Evolutionary conservation across 169 alveolate species (phyloP).

Genomic region (Plasmodium inui): DNA sequence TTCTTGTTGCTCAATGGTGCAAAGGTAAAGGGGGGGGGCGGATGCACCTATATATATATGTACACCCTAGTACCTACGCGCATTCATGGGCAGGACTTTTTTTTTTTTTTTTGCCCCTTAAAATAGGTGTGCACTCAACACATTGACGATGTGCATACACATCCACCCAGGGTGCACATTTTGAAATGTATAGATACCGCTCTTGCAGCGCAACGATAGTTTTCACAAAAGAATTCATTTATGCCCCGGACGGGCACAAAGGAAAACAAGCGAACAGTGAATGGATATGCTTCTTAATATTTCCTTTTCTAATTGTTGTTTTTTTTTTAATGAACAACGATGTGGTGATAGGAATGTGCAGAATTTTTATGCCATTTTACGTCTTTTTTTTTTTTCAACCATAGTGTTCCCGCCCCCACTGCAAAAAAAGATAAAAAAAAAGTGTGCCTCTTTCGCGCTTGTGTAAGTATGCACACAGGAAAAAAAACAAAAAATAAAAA

Average conservation of each 20-base stretch:
- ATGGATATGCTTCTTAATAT: neutral
- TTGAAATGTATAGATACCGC: slow-evolving; percentile 1
- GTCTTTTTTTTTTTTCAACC: neutral
- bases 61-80: neutral
- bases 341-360: neutral
- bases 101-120: neutral
- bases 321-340: neutral
- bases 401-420: too few species aligned
- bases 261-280: neutral
- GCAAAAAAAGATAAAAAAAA: slow-evolving; percentile 1
- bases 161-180: neutral
- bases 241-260: neutral
- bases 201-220: neutral
- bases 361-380: neutral
- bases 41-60: neutral
- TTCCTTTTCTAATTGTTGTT: neutral
- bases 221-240: neutral
- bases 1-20: neutral
- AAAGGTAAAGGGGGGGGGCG: neutral
- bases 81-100: neutral
- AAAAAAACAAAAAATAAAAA: neutral
- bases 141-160: neutral
- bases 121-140: neutral
- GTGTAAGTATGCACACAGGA: slow-evolving; percentile 10
- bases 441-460: neutral